A percentile compares a stretch with the other conserved stretches of the same genome.
These are phyloP conservation scores for Monosporascus sp. DNA, from an alignment of 2,329 filamentous ascomycete genomes.

Conservation along the genomic window DNA sequence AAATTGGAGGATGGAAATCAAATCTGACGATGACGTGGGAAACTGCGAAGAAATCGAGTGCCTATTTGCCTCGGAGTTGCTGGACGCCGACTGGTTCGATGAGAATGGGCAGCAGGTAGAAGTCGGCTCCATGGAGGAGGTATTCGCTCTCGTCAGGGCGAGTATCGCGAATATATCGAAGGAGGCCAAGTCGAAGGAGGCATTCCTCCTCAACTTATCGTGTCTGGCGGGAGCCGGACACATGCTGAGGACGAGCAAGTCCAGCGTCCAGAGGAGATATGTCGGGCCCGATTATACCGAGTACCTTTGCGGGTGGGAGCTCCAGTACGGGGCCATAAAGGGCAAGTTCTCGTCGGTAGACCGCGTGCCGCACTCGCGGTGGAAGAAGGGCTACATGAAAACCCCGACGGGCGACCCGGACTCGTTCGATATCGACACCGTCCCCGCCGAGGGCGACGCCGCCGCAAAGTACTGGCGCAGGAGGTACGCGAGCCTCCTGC, in stretches of 20 bases:
- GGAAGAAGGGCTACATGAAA: slow-evolving; percentile 28
- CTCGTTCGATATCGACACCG: slow-evolving; percentile 13
- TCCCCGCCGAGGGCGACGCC: slow-evolving; percentile 25
- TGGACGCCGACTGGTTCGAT: slow-evolving; percentile 49
- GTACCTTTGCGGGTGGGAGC: slow-evolving; percentile 52
- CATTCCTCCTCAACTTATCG: slow-evolving; percentile 55
- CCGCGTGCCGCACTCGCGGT: slow-evolving; percentile 38
- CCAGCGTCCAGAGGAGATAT: slow-evolving; percentile 40
- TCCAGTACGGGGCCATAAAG: slow-evolving; percentile 48
- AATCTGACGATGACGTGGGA: slow-evolving; percentile 35
- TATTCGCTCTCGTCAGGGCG: slow-evolving; percentile 46
- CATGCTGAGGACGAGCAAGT: slow-evolving; percentile 39
- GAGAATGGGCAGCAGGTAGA: slow-evolving; percentile 37
- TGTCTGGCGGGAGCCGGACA: slow-evolving; percentile 50
- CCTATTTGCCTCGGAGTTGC: slow-evolving; percentile 47
- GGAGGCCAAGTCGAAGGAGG: slow-evolving; percentile 46
- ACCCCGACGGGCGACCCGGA: slow-evolving; percentile 8
- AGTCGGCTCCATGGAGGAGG: slow-evolving; percentile 46
- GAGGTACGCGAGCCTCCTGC: slow-evolving; percentile 18
- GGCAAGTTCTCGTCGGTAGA: slow-evolving; percentile 51
- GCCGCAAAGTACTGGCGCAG: slow-evolving; percentile 24
- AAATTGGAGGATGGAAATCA: slow-evolving; percentile 19
- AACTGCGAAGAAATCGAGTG: slow-evolving; percentile 55
- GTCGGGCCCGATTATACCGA: slow-evolving; percentile 34
- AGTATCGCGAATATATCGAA: slow-evolving; percentile 50